Evolutionary conservation across 768 basidiomycete species (phyloP).

Genomic region (Lactarius hatsudake): DNA sequence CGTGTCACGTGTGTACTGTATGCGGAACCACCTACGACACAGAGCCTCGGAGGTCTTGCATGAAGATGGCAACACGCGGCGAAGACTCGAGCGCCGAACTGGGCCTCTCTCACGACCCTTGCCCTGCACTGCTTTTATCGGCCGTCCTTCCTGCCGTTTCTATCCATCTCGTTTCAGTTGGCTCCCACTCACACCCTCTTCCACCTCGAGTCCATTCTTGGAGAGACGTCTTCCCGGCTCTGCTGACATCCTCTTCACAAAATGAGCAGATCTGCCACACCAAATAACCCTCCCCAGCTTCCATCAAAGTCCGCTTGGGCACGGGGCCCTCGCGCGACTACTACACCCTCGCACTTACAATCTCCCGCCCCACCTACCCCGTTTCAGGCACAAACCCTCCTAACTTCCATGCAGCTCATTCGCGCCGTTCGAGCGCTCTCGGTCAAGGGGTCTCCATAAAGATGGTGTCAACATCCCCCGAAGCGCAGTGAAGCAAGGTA

Average conservation of each 20-base stretch:
- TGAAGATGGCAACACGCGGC: too few relatives aligned
- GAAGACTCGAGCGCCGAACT: too few relatives aligned
- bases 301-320: conserved; percentile 86
- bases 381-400: conserved; percentile 41
- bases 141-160: neutral
- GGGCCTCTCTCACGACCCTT: neutral
- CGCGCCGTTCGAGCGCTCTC: conserved; percentile 74
- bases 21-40: too few relatives aligned
- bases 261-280: conserved; percentile 91
- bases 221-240: neutral
- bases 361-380: conserved; percentile 52
- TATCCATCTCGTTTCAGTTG: neutral
- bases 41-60: too few relatives aligned
- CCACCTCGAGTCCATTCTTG: neutral
- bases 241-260: conserved; percentile 37
- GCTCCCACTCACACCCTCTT: neutral
- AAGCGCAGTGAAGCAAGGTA: conserved; percentile 67
- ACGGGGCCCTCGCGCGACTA: conserved; percentile 70
- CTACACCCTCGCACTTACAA: conserved; percentile 69
- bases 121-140: neutral
- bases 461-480: conserved; percentile 71
- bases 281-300: conserved; percentile 72
- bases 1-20: too few relatives aligned
- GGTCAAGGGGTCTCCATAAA: conserved; percentile 68
- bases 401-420: conserved; percentile 51